Evolutionary conservation across 106 monocot genomes (phyloP).

Genomic region (Narthecium ossifragum): DNA sequence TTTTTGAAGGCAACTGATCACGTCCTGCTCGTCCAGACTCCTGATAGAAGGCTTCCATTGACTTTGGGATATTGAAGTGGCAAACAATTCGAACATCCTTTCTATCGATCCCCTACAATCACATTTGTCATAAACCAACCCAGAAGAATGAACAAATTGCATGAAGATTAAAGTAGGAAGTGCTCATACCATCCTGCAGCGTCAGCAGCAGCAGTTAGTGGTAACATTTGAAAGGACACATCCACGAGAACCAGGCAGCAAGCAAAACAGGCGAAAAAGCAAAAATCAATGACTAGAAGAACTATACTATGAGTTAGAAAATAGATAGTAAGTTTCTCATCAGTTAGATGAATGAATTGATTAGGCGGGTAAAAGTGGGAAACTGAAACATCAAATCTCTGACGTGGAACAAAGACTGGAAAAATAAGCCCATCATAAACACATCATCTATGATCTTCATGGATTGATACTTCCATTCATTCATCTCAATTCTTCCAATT

Average conservation of each 20-base stretch:
- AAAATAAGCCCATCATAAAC: no score
- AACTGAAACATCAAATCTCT: no score
- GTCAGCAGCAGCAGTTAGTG: slow-evolving; percentile 13
- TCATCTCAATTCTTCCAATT: no score
- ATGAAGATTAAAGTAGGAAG: slow-evolving; percentile 5
- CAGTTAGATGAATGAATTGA: no score
- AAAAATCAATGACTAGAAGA: no score
- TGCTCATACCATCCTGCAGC: slow-evolving; percentile 67
- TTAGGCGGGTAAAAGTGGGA: no score
- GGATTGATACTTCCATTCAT: no score
- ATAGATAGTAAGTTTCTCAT: no score
- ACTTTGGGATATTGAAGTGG: slow-evolving; percentile 88
- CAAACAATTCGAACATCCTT: slow-evolving; percentile 88
- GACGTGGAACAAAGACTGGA: no score
- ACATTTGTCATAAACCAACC: neutral
- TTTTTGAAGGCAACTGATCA: slow-evolving; percentile 76
- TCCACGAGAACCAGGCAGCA: neutral
- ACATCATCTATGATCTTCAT: no score
- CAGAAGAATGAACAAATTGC: neutral
- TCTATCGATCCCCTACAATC: slow-evolving; percentile 90
- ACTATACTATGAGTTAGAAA: no score
- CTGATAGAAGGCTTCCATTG: slow-evolving; percentile 95
- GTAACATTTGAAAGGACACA: no score
- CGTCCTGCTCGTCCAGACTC: slow-evolving; percentile 98
- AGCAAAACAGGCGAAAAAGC: neutral